Evolutionary conservation across 768 basidiomycete genomes (phyloP), one percentile per base, ranked within the genome.

Genomic region (Boletus tylopilopsis): DNA sequence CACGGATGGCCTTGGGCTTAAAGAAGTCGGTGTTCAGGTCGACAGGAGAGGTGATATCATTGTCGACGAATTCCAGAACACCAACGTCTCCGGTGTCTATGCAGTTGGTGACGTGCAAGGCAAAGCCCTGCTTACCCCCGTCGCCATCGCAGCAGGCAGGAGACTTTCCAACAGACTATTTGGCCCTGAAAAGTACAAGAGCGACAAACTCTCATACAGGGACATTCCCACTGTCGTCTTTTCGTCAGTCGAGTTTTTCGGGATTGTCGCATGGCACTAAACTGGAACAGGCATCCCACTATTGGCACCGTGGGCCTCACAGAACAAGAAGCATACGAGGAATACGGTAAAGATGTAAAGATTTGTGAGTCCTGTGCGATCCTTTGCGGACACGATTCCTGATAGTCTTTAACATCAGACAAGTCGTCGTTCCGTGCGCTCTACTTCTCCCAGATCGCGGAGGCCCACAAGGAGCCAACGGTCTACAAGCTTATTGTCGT

Each of bases 151-250:
- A 41, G 96, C 96, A 15, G 96, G 93, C 19, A 76, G 96, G 51
- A 74, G 93, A 53, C 73, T 97, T 33, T 78, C 87, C 46, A 98
- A 98, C 71, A 76, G 96, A 51, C 71, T 98, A 39, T 99, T 92
- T 61, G 96, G 96, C 10, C 84, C 85, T 3, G 80, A 82, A 52
- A 76, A 90, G 69, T 94, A 77, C 78, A 93, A 88, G 73, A 67
- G 86, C 41, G 88, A 95, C 61, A 93, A 95, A 68, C 76, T 97
- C 49, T 77, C 75, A 58, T 99, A 98, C 66, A 77, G 85, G 29
- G 81, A 97, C 65, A 94, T 99, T 51, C 87, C 96, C 4, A 90
- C 86, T 40, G 96, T 98, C 53, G 93, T 98, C 48, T 98, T 98
- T 74, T 91, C 95, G 92, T 94, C 56, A 64, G 92, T 79, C 3